These are phyloP conservation scores for Tetraselmis striata DNA, from an alignment of 139 green algal genomes.

Conservation along the genomic window DNA sequence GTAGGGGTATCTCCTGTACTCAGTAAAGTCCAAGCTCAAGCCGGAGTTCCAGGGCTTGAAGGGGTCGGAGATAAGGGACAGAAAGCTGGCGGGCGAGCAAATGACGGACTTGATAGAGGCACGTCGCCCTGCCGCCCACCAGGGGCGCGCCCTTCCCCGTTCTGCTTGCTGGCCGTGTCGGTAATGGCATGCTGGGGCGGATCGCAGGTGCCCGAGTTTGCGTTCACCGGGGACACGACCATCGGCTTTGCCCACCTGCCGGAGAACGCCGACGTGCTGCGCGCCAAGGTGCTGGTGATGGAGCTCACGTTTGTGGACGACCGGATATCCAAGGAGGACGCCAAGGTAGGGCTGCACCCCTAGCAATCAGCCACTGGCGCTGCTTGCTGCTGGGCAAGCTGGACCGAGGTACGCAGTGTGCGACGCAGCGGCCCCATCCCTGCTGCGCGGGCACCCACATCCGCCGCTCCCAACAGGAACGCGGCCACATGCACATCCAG, in stretches of 20 bases:
- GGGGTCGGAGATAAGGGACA: conserved; percentile 25
- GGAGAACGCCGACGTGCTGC: conserved; percentile 38
- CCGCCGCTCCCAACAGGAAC: no score
- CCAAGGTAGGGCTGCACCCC: conserved; percentile 27
- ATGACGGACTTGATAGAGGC: conserved; percentile 16
- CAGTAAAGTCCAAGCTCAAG: conserved; percentile 61
- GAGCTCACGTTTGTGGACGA: conserved; percentile 66
- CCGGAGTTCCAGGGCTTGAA: conserved; percentile 41
- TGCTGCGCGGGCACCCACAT: no score
- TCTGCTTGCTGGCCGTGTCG: not conserved
- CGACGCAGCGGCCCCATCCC: no score
- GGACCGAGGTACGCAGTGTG: not conserved
- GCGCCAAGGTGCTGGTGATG: conserved; percentile 61
- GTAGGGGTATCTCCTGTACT: conserved; percentile 65
- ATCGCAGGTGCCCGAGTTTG: conserved; percentile 57
- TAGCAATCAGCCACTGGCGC: conserved; percentile 1
- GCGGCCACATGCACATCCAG: conserved; percentile 67
- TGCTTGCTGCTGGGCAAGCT: not conserved
- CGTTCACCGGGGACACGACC: conserved; percentile 83
- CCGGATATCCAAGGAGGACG: conserved; percentile 28
- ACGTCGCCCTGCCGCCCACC: no score
- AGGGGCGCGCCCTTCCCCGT: not conserved
- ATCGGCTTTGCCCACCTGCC: conserved; percentile 46
- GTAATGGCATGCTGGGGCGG: conserved; percentile 14
- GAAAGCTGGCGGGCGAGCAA: conserved; percentile 22